phyloP scores from a whole-genome alignment of 148 eudicot genomes.

The Linanthus parryae region DNA sequence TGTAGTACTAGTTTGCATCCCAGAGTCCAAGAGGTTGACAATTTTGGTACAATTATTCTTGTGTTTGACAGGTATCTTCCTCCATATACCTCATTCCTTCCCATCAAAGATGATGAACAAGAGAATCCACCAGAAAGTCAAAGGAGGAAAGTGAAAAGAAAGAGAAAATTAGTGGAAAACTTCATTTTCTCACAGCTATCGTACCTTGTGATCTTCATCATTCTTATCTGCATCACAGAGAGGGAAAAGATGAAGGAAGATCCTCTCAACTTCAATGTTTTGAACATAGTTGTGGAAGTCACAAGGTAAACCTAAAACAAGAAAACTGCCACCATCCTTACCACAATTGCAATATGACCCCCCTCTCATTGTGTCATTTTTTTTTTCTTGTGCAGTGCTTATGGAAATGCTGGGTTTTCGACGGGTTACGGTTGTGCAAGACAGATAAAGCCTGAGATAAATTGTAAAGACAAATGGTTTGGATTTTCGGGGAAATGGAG shows the following conservation, averaged over 20 bases:
- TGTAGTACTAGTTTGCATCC: too few species aligned
- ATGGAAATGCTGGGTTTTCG: conserved; percentile 72
- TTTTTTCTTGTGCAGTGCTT: conserved; percentile 38
- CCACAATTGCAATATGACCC: not conserved
- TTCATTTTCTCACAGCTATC: conserved; percentile 41
- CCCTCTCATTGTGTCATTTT: too few species aligned
- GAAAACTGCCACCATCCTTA: not conserved
- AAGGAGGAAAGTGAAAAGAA: conserved; percentile 10
- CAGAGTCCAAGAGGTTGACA: too few species aligned
- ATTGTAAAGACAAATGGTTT: conserved; percentile 35
- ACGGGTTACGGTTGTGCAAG: conserved; percentile 60
- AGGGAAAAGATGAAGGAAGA: conserved; percentile 42
- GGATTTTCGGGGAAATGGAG: conserved; percentile 76
- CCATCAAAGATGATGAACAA: conserved; percentile 13
- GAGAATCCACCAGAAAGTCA: not conserved
- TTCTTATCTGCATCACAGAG: conserved; percentile 60
- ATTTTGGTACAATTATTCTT: too few species aligned
- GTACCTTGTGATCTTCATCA: conserved; percentile 38
- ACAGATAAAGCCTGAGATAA: conserved; percentile 27
- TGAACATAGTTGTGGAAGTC: conserved; percentile 56
- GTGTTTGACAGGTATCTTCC: conserved; percentile 47
- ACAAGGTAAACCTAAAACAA: conserved; percentile 30
- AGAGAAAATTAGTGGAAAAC: conserved; percentile 15
- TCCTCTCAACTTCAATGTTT: conserved; percentile 68
- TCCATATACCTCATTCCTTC: conserved; percentile 34